Evolutionary conservation across 805 yeast genomes (phyloP), one percentile per base, ranked within the genome.

Genomic region (Yamadazyma laniorum): DNA sequence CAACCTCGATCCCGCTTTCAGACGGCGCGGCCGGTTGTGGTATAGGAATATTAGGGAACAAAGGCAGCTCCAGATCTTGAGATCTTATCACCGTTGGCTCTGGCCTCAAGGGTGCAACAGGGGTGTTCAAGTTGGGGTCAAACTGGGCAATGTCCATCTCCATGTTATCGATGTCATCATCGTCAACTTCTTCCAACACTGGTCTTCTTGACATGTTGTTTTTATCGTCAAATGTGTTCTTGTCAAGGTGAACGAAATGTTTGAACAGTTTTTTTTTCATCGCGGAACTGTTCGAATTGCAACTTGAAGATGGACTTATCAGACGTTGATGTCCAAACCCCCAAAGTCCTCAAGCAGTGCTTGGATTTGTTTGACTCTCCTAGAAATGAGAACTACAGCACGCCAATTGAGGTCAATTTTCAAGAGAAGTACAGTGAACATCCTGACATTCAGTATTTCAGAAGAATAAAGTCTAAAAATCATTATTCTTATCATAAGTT

Each of bases 141-240:
- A 88, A 84, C 65, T 91, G 95, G 3, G 95, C 95, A 18, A 90
- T 70, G 62, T 90, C 96, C 85, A 87, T 83, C 52, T 91, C 96
- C 80, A 88, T 71, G 65, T 89, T 82, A 56, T 90, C 97, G 63
- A 91, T 80, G 51, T 83, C 90, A 47, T 86, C 95, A 53, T 79
- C 85, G 57, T 83, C 89, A 41, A 85, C 79, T 50, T 84, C 90
- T 58, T 85, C 95, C 39, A 85, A 58, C 23, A 66, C 69, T 9
- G 95, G 93, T 81, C 79, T 80, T 30, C 55, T 63, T n/a, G 46
- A 50, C 63, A 56, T 58, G 27, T 4, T 36, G n/a, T n/a, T n/a
- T n/a, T n/a, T n/a, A n/a, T n/a, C 13, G 29, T 7, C 9, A n/a
- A 26, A 8, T 26, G 9, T 26, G 13, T 8, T n/a, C 29, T 12